Evolutionary conservation across 495 filamentous ascomycete species (phyloP), one percentile per base, ranked within the genome.

Genomic region (Amorphotheca resinae): DNA sequence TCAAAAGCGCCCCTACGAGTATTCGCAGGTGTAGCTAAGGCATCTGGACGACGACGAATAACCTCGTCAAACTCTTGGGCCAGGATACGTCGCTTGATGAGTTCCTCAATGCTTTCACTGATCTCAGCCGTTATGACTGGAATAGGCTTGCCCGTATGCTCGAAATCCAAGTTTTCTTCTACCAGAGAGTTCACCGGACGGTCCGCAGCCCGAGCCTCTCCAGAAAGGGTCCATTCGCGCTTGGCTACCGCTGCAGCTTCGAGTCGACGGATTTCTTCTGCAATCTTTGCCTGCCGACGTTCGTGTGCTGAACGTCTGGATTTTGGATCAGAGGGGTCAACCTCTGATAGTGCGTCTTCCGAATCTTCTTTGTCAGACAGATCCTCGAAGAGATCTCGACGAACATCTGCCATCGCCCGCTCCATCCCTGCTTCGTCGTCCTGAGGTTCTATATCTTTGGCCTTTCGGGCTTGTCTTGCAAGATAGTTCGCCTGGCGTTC

Each of bases 151-250:
- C 91, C 93, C n/a, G 83, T 75, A 37, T 91, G 75, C 59, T 98
- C 91, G 53, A 95, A 96, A 41, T 96, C 91, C 11, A 98, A 71
- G 48, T 95, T 87, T 61, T 96, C 81, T 58, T 95, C 93, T 1
- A 98, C 73, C 0, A 98, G 72, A 0, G 88, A 94, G 61, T 98
- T 96, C 14, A 87, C 45, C 0, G 93, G 91, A 35, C 91, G 71
- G 45, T 86, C 83, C 1, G 67, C 67, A 0, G 85, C 93, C 34
- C 76, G 73, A 30, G 87, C 91, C 70, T 98, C 91, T 54, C 91
- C 91, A 9, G 82, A 69, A 26, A 96, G 67, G 37, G 81, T 84
- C 91, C 91, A 98, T 48, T 87, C 76, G 35, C 85, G 80, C 60
- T 95, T 94, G 2, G 85, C 84, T 6, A 98, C 82, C 40, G 84